Evolutionary conservation across 2,329 filamentous ascomycete genomes (phyloP).

Genomic region (Pestalotiopsis sp.): DNA sequence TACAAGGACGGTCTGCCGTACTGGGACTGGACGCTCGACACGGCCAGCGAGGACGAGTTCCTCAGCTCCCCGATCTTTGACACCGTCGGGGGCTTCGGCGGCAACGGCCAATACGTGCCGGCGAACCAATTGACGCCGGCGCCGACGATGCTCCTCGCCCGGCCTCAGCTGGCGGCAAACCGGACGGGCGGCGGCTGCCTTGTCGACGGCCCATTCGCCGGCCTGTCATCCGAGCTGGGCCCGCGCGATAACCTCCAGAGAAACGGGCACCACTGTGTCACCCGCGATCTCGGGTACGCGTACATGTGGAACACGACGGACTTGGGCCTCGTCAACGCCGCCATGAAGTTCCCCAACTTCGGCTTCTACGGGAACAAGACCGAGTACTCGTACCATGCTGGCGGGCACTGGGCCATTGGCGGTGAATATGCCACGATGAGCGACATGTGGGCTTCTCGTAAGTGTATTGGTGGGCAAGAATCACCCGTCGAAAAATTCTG

Average conservation of each 20-base stretch:
- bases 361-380: slow-evolving; percentile 1
- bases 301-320: slow-evolving; percentile 5
- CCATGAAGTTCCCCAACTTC: background rate
- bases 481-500: background rate
- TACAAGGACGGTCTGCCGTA: slow-evolving; percentile 25
- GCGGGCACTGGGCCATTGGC: slow-evolving; percentile 12
- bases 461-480: background rate
- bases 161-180: background rate
- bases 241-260: background rate
- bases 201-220: slow-evolving; percentile 1
- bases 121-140: slow-evolving; percentile 10
- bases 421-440: slow-evolving; percentile 13
- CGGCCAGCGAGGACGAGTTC: slow-evolving; percentile 12
- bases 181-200: slow-evolving; percentile 1
- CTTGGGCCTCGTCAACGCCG: background rate
- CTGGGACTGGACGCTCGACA: slow-evolving; percentile 20
- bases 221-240: background rate
- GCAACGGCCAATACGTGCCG: slow-evolving; percentile 14
- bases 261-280: background rate
- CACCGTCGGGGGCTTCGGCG: slow-evolving; percentile 13
- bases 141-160: background rate
- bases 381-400: slow-evolving; percentile 9
- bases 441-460: slow-evolving; percentile 10
- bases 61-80: slow-evolving; percentile 18
- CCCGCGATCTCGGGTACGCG: slow-evolving; percentile 1